phyloP scores from a whole-genome alignment of 192 early-diverging fungal species.

The Podila minutissima region DNA sequence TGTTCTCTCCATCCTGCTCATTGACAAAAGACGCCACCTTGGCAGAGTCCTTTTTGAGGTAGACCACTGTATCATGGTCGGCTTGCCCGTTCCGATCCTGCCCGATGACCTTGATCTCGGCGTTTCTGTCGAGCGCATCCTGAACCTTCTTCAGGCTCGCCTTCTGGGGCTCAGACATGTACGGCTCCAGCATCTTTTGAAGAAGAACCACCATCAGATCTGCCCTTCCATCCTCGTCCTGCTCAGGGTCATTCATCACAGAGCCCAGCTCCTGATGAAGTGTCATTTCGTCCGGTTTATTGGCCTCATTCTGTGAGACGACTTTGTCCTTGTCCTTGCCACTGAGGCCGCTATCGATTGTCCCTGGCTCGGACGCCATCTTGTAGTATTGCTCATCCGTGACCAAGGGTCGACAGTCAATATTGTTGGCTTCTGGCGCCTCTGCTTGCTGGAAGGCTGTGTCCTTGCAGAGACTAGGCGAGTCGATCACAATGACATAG shows the following conservation, averaged over 20 bases:
- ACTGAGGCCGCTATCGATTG: slow-evolving; percentile 11
- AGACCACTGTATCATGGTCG: background rate
- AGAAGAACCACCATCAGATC: background rate
- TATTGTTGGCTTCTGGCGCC: slow-evolving; percentile 59
- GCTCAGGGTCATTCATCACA: too few species aligned
- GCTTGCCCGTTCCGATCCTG: background rate
- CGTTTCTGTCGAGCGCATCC: background rate
- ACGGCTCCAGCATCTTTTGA: slow-evolving; percentile 5
- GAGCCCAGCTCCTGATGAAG: too few species aligned
- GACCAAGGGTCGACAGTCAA: slow-evolving; percentile 71
- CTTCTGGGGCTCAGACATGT: slow-evolving; percentile 1
- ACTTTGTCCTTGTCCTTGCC: too few species aligned
- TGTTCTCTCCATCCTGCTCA: background rate
- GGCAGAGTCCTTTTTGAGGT: background rate
- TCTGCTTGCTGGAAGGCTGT: slow-evolving; percentile 56
- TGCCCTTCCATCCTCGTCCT: background rate
- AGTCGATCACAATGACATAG: slow-evolving; percentile 84
- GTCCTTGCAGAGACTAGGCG: slow-evolving; percentile 76
- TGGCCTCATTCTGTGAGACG: too few species aligned
- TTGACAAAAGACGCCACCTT: background rate
- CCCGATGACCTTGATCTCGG: background rate
- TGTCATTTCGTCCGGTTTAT: too few species aligned
- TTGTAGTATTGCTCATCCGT: slow-evolving; percentile 59
- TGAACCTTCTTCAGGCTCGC: background rate
- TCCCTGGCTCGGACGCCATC: slow-evolving; percentile 15